phyloP scores from a whole-genome alignment of 2,329 filamentous ascomycete species.

The Colletotrichum simmondsii region DNA sequence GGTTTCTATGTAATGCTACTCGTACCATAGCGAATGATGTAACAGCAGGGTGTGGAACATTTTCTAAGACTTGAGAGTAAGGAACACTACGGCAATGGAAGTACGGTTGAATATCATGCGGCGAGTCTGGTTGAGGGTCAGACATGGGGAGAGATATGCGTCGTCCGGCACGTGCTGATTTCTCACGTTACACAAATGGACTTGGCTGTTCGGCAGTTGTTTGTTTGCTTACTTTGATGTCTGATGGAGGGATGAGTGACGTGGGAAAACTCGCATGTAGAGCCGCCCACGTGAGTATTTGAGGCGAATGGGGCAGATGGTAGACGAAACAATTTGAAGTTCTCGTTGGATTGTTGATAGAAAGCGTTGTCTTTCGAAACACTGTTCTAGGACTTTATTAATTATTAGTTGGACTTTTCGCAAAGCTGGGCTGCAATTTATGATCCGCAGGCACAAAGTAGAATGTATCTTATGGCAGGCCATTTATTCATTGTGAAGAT shows the following conservation, averaged over 20 bases:
- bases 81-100: neutral
- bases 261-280: neutral
- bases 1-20: neutral
- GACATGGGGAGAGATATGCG: neutral
- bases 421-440: too few relatives aligned
- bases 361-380: too few relatives aligned
- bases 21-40: neutral
- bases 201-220: neutral
- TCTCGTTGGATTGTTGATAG: too few relatives aligned
- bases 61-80: neutral
- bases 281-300: neutral
- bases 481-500: too few relatives aligned
- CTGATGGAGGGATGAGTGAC: neutral
- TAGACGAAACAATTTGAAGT: too few relatives aligned
- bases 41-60: neutral
- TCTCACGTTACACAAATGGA: neutral
- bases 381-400: fast-evolving
- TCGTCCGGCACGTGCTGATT: neutral
- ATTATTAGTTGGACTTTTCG: too few relatives aligned
- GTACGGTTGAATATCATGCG: neutral
- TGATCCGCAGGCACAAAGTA: too few relatives aligned
- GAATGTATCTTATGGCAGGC: too few relatives aligned
- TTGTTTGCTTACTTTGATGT: neutral
- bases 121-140: neutral
- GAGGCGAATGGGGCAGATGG: too few relatives aligned